Base-by-base conservation (phyloP, 2,329 filamentous ascomycete genomes). In the Verticillium albo-atrum region DNA sequence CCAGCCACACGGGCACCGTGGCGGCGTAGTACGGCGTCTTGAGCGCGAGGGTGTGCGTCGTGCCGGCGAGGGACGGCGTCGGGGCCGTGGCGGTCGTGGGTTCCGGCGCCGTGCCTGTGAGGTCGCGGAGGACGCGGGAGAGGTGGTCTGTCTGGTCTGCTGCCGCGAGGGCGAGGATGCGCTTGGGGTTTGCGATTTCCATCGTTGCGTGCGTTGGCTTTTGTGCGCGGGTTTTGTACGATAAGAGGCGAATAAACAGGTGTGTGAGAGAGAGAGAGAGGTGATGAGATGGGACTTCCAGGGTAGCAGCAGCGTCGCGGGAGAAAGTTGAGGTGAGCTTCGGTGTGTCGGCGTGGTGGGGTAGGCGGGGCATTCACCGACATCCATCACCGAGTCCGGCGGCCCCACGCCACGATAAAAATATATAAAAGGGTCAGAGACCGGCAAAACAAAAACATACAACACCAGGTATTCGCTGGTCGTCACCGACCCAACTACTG, bases 1-100 rank as follows among this genome's bases (percentile, higher is more conserved):
- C 87, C n/a, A 89, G 77, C 87, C 87, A 90, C 64, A 89, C 77
- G 51, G 87, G 85, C 3, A 89, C 76, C 0, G 76, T 76, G 57
- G 84, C 79, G 26, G 73, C 78, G 75, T 89, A 89, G 75, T 89
- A 89, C 15, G 75, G 66, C 23, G 85, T 89, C 61, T 78, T 77
- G 58, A 89, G 73, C 9, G 72, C 61, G 32, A 87, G 78, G 51
- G 73, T 70, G 66, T 89, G 86, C 17, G 86, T 85, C 34, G 79
- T 80, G 27, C 87, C 87, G 1, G 87, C 86, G 32, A 87, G 74
- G 3, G 77, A 75, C 35, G 55, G 55, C 35, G 35, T 28, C 2
- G 74, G 68, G 7, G 70, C 72, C 7, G 55, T 52, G 26, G 55
- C 47, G n/a, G 55, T 51, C 17, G 72, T 71, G 51, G 73, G 67